Evolutionary conservation across 1,284 basidiomycete species (phyloP).

Genomic region (Moesziomyces aphidis): DNA sequence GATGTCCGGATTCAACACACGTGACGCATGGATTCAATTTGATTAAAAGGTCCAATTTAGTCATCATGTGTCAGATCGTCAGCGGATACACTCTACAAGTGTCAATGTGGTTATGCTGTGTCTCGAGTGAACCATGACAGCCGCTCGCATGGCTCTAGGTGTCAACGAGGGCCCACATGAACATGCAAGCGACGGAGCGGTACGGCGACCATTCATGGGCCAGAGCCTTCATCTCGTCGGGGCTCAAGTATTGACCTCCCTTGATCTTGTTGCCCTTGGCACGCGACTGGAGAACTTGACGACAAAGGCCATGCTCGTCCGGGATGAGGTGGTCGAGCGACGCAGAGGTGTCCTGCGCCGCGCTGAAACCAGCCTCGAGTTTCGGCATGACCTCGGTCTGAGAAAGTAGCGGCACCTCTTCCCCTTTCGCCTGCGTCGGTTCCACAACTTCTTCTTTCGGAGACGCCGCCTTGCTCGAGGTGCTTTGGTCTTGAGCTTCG

Average conservation of each 20-base stretch:
- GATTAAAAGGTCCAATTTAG: background rate
- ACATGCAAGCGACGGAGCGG: slow-evolving; percentile 59
- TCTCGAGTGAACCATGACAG: too few species aligned
- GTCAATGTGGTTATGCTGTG: too few species aligned
- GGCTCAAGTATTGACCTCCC: slow-evolving; percentile 60
- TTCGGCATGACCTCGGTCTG: slow-evolving; percentile 44
- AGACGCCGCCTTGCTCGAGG: slow-evolving; percentile 3
- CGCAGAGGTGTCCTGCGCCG: background rate
- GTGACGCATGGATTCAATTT: slow-evolving; percentile 9
- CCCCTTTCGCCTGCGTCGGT: slow-evolving; percentile 29
- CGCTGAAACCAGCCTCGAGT: slow-evolving; percentile 15
- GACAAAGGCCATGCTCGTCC: slow-evolving; percentile 34
- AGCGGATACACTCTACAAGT: too few species aligned
- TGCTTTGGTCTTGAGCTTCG: slow-evolving; percentile 7
- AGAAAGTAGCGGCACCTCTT: slow-evolving; percentile 21
- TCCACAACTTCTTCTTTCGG: slow-evolving; percentile 13
- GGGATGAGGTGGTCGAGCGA: slow-evolving; percentile 32
- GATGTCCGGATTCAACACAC: slow-evolving; percentile 10
- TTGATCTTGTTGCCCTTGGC: slow-evolving; percentile 63
- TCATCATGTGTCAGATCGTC: slow-evolving; percentile 12
- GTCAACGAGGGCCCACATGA: slow-evolving; percentile 62
- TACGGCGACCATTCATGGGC: slow-evolving; percentile 60
- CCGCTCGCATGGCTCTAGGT: slow-evolving; percentile 4
- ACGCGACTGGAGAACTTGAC: slow-evolving; percentile 45
- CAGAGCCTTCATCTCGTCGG: slow-evolving; percentile 62